Evolutionary conservation across 352 stramenopile species (phyloP), one percentile per base, ranked within the genome.

Genomic region (Globisporangium polare): DNA sequence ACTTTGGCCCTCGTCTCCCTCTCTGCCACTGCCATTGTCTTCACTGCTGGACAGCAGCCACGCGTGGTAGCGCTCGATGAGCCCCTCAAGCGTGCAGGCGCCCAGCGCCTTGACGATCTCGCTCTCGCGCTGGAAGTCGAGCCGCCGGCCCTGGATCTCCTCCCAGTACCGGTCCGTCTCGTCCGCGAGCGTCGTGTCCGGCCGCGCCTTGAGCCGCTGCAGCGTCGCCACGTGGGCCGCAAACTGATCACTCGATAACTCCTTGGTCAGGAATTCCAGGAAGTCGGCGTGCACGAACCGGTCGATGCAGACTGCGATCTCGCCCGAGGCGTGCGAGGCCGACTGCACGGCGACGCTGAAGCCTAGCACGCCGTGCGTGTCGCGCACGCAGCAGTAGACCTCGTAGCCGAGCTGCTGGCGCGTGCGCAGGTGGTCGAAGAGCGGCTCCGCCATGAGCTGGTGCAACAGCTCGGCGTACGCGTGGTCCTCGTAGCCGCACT

Each of bases 341-440:
- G 86, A 93, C 58, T 92, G 77, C 27, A 95, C 80, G 5, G 67
- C 75, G 35, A 93, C 67, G 58, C 80, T 85, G 42, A 86, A 84
- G 0, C 86, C 85, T 9, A 94, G 68, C 13, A 96, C 80, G 9
- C 76, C 80, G 42, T 94, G 78, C 0, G 85, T 94, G 53, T 89
- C 83, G 17, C 83, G 78, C 53, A 90, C 69, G 24, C 71, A 84
- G 64, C 88, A 95, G 18, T 58, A 81, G 13, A 96, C 84, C 33
- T 88, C 78, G 62, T 96, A 96, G 8, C 86, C 86, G 24, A 96
- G 72, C 72, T 96, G 81, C 42, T 96, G 77, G 37, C 73, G 75
- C 6, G 88, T 96, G 49, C 88, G 83, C 27, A 96, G 73, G 31
- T 85, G 63, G 59, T 95, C 67, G 64, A 94, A 96, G 10, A 96